Evolutionary conservation across 73 alveolate genomes (phyloP), one percentile per base, ranked within the genome.

Genomic region (Symbiodinium natans): DNA sequence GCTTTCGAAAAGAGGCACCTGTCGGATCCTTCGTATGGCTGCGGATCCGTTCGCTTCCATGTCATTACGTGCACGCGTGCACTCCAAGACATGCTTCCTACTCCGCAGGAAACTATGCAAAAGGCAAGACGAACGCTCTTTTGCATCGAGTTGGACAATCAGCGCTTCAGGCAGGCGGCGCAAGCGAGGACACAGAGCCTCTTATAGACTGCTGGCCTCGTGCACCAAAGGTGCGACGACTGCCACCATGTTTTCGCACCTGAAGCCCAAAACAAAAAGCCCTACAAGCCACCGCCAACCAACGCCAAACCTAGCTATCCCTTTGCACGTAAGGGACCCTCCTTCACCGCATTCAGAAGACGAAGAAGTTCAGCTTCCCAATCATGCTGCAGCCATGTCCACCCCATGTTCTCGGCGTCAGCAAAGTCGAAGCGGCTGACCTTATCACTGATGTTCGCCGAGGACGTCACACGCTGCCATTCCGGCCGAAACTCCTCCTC

Each of bases 381-480:
- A 7, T 31, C 83, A 19, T n/a, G 83, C 41, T 71, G 83, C 39
- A 71, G 83, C 83, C 83, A 31, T 7, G 41, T 31, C 83, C 83
- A 71, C 15, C 83, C 83, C 41, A 7, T 5, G 8, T 21, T 11
- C 23, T 71, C 11, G 39, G 83, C 83, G 3, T 71, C 41, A 4
- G 83, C 40, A n/a, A 71, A 71, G 41, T 31, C 39, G 41, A 71
- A 71, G 83, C 83, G 42, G 83, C 83, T 71, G 41, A 71, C 83
- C 27, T 27, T 5, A 41, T 71, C 83, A n/a, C 42, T 29, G 23
- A 71, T 31, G 41, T 71, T 71, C 11, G 83, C 83, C 23, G 39
- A 27, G 19, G 42, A n/a, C 8, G 23, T 6, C 83, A 71, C 83
- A 6, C 83, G 11, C 41, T 71, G 83, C 83, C 83, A 71, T 19